These are phyloP conservation scores for Bisporella sp. DNA, from an alignment of 2,329 filamentous ascomycete genomes.

Conservation along the genomic window DNA sequence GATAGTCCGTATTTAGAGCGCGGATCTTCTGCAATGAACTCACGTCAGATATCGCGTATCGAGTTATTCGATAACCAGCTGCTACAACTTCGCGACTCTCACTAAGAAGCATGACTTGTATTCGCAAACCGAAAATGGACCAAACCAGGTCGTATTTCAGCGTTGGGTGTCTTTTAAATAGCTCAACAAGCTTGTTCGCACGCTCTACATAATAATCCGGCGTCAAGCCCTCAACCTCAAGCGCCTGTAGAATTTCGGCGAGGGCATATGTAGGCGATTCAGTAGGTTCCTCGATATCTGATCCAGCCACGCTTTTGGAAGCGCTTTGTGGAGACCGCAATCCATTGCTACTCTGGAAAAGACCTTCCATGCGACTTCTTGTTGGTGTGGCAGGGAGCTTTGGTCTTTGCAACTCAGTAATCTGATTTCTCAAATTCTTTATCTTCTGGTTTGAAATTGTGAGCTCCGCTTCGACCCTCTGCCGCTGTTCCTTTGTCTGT, in stretches of 20 bases:
- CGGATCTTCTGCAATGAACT: slow-evolving; percentile 85
- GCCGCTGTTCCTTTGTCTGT: slow-evolving; percentile 80
- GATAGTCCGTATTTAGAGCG: slow-evolving; percentile 79
- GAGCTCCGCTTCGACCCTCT: slow-evolving; percentile 78
- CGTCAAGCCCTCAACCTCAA: slow-evolving; percentile 81
- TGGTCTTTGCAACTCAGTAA: slow-evolving; percentile 49
- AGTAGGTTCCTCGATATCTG: slow-evolving; percentile 58
- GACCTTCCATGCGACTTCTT: slow-evolving; percentile 41
- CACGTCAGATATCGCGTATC: slow-evolving; percentile 90
- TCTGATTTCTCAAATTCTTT: slow-evolving; percentile 53
- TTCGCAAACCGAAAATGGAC: slow-evolving; percentile 87
- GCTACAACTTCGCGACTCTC: slow-evolving; percentile 94
- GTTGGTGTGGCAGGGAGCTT: slow-evolving; percentile 40
- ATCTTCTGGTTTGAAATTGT: slow-evolving; percentile 76
- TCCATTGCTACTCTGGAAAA: slow-evolving; percentile 36
- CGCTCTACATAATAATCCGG: slow-evolving; percentile 93
- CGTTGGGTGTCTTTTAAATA: slow-evolving; percentile 90
- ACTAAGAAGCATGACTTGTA: slow-evolving; percentile 93
- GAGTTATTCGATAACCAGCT: slow-evolving; percentile 85
- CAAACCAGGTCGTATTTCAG: slow-evolving; percentile 96
- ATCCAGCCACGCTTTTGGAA: slow-evolving; percentile 47
- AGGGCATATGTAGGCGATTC: slow-evolving; percentile 92
- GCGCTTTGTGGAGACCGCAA: slow-evolving; percentile 52
- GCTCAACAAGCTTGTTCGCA: slow-evolving; percentile 85
- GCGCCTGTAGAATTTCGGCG: slow-evolving; percentile 79